Evolutionary conservation across 768 basidiomycete genomes (phyloP).

Genomic region (Mrakia gelida): DNA sequence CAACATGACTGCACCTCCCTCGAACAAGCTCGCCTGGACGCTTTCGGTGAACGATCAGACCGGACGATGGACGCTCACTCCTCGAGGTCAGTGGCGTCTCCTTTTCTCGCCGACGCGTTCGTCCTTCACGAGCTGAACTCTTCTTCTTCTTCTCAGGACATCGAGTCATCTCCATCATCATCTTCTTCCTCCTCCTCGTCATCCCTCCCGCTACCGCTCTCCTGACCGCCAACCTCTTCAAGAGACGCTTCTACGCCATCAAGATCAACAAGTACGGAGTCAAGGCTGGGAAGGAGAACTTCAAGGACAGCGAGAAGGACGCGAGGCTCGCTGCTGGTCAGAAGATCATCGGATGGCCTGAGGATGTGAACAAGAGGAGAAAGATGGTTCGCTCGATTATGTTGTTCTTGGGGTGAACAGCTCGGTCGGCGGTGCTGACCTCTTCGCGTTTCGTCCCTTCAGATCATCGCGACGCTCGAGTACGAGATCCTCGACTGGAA

Average conservation of each 20-base stretch:
- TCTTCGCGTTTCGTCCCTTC: too few species aligned
- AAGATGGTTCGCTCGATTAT: slow-evolving; percentile 52
- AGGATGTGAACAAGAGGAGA: slow-evolving; percentile 67
- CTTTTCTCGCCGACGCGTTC: too few species aligned
- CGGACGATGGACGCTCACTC: slow-evolving; percentile 70
- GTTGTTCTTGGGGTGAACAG: too few species aligned
- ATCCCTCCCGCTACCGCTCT: slow-evolving; percentile 85
- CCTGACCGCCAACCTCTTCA: slow-evolving; percentile 77
- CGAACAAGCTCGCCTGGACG: slow-evolving; percentile 71
- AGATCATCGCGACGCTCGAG: slow-evolving; percentile 53
- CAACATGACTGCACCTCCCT: slow-evolving; percentile 85
- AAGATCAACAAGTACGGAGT: slow-evolving; percentile 65
- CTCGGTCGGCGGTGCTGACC: too few species aligned
- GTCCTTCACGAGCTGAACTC: too few species aligned
- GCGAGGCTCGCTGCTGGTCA: slow-evolving; percentile 25
- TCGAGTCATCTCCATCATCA: slow-evolving; percentile 70
- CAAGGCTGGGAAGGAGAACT: slow-evolving; percentile 18
- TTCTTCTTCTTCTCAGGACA: slow-evolving; percentile 62
- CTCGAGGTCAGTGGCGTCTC: slow-evolving; percentile 51
- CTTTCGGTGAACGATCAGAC: slow-evolving; percentile 71
- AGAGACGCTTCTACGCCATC: slow-evolving; percentile 79
- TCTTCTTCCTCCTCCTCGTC: slow-evolving; percentile 73
- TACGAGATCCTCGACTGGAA: slow-evolving; percentile 96
- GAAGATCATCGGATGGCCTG: slow-evolving; percentile 90
- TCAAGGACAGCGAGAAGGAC: slow-evolving; percentile 25